Base-by-base conservation (phyloP, 2,329 filamentous ascomycete genomes). In the Grosmannia huntii region DNA sequence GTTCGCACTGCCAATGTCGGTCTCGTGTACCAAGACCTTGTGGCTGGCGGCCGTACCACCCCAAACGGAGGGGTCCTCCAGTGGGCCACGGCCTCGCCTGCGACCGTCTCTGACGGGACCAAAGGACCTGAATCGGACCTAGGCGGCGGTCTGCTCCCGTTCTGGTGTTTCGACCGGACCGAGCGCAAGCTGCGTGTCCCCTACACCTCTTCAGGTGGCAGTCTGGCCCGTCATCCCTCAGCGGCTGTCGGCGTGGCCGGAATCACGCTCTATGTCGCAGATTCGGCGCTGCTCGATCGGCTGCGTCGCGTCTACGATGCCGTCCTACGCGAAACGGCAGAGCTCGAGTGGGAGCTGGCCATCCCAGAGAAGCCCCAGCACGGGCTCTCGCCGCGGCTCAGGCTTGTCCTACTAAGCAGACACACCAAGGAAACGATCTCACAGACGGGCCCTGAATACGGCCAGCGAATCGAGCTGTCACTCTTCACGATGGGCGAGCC, bases 81-180 rank as follows among this genome's bases (percentile, higher is more conserved):
- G 60, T 88, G 84, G 83, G 74, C 77, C 2, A 62, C 59, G 0
- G 41, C 27, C 76, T 83, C 27, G 79, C 81, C 21, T 25, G 25
- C 36, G 1, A 1, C 16, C 0, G 67, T 72, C 0, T 69, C 70
- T 0, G 14, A 66, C 61, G 5, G 51, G 59, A 2, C 61, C 16
- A 33, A 33, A 33, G 31, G 31, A 5, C 31, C 31, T 2, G 31
- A 10, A 33, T 9, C 31, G 2, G 36, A 38, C 1, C 62, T 72
- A 1, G 68, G 71, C 10, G 70, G 78, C 0, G 82, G 83, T 0
- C 69, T 70, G 16, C 65, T 83, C 12, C 85, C 84, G 0, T 87
- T 87, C 63, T 87, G 79, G 75, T 85, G 82, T 64, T 75, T 86
- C 53, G 85, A 88, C 66, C 69, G 80, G 14, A 86, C 84, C 2